These are phyloP conservation scores for Leccinum fuscescens DNA, from an alignment of 1,284 basidiomycete species.

Conservation along the genomic window DNA sequence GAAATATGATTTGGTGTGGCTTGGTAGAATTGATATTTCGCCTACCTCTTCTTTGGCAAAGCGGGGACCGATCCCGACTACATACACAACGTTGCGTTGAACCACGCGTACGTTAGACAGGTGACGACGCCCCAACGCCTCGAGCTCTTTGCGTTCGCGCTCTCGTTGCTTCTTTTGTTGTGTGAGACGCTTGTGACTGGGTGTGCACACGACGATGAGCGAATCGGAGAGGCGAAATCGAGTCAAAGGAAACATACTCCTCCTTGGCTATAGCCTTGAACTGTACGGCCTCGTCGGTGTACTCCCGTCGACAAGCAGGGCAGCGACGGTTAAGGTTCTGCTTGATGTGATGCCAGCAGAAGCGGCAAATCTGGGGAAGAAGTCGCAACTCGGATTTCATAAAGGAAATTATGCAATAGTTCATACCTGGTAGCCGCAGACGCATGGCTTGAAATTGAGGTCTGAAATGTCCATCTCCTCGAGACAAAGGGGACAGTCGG, in stretches of 20 bases:
- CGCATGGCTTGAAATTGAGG: constrained; percentile 98
- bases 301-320: constrained; percentile 93
- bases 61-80: constrained; percentile 86
- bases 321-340: constrained; percentile 95
- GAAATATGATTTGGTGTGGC: constrained; percentile 17
- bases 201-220: constrained; percentile 11
- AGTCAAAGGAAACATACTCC: constrained; percentile 65
- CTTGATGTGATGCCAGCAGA: constrained; percentile 99
- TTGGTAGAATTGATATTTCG: background rate
- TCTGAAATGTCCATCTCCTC: constrained; percentile 99
- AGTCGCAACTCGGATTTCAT: constrained; percentile 14
- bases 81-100: constrained; percentile 95
- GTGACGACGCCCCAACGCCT: constrained; percentile 82
- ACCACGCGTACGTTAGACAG: constrained; percentile 94
- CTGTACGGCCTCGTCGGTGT: constrained; percentile 91
- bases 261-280: constrained; percentile 95
- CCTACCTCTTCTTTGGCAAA: constrained; percentile 94
- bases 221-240: background rate
- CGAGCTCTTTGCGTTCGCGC: constrained; percentile 94
- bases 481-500: constrained; percentile 96
- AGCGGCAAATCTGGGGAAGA: constrained; percentile 85
- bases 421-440: constrained; percentile 94
- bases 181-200: constrained; percentile 86
- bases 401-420: constrained; percentile 13
- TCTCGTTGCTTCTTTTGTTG: constrained; percentile 96